These are phyloP conservation scores for Blastomyces emzantsi DNA, from an alignment of 2,329 filamentous ascomycete species.

Conservation along the genomic window DNA sequence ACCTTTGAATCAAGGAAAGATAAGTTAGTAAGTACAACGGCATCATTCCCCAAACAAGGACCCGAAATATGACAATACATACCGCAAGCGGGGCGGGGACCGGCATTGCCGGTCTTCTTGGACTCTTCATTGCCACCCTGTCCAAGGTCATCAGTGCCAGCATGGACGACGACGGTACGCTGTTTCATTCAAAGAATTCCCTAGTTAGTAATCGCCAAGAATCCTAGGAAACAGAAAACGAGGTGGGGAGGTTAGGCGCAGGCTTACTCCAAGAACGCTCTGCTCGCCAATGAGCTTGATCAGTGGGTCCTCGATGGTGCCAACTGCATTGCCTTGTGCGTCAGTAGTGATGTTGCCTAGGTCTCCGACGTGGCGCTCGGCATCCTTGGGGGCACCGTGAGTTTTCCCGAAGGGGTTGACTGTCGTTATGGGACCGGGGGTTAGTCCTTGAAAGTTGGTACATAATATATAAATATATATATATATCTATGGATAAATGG, in stretches of 20 bases:
- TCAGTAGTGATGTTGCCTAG: conserved; percentile 97
- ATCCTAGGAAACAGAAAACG: background rate
- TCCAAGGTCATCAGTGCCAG: conserved; percentile 92
- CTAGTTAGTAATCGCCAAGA: background rate
- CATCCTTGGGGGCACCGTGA: conserved; percentile 79
- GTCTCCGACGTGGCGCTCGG: conserved; percentile 89
- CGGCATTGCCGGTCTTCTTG: conserved; percentile 97
- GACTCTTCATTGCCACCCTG: conserved; percentile 88
- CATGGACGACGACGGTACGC: conserved; percentile 93
- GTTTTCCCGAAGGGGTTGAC: conserved; percentile 94
- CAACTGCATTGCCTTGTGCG: conserved; percentile 79
- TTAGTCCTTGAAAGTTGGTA: background rate
- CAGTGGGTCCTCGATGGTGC: conserved; percentile 66
- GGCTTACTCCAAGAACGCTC: conserved; percentile 79
- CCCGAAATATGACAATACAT: conserved; percentile 30
- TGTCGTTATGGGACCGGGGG: conserved; percentile 29
- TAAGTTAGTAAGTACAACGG: background rate
- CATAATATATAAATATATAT: no score
- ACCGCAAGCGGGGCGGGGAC: conserved; percentile 89
- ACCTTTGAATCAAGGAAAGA: conserved; percentile 39
- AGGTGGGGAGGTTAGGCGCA: background rate
- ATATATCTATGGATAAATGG: background rate
- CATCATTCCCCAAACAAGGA: background rate
- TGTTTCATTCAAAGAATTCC: conserved; percentile 28
- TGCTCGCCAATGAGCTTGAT: conserved; percentile 95